A percentile compares a stretch with the other conserved stretches of the same genome.
Conservation (phyloP, 306 rosid genomes). For the Lathyrus aphaca region DNA sequence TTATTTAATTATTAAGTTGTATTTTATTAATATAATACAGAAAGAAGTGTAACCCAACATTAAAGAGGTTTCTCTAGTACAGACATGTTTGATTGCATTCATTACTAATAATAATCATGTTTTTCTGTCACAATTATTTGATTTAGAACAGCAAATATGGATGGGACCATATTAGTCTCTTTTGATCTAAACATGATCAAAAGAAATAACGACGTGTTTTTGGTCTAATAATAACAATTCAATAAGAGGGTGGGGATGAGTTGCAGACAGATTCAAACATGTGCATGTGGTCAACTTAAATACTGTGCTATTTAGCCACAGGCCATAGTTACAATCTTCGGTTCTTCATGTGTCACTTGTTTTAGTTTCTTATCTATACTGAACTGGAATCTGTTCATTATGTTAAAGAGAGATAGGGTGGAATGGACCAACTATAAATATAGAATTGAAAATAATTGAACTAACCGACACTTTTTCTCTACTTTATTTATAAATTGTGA, state of each 20-base stretch:
- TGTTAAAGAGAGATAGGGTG: no score
- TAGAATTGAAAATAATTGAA: no score
- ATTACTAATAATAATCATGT: conserved; percentile 3
- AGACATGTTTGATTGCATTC: no score
- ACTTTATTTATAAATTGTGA: no score
- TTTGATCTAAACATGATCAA: conserved; percentile 16
- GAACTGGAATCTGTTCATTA: no score
- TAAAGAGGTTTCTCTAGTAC: no score
- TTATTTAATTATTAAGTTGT: no score
- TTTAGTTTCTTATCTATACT: no score
- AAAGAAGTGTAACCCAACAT: no score
- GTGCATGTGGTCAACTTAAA: conserved; percentile 40
- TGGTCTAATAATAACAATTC: not conserved
- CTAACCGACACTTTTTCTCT: no score
- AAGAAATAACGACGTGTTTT: not conserved
- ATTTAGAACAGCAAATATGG: conserved; percentile 11
- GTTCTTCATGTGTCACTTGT: conserved; percentile 1
- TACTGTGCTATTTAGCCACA: conserved; percentile 35
- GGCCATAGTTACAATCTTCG: conserved; percentile 13
- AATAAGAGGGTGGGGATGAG: conserved; percentile 23
- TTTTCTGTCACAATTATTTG: conserved; percentile 27
- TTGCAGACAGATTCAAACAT: not conserved
- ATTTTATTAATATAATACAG: no score
- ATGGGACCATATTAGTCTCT: conserved; percentile 15
- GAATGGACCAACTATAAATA: no score